These are phyloP conservation scores for Asterella californica DNA, from an alignment of 225 moss, liverwort and hornwort genomes.

Conservation along the genomic window DNA sequence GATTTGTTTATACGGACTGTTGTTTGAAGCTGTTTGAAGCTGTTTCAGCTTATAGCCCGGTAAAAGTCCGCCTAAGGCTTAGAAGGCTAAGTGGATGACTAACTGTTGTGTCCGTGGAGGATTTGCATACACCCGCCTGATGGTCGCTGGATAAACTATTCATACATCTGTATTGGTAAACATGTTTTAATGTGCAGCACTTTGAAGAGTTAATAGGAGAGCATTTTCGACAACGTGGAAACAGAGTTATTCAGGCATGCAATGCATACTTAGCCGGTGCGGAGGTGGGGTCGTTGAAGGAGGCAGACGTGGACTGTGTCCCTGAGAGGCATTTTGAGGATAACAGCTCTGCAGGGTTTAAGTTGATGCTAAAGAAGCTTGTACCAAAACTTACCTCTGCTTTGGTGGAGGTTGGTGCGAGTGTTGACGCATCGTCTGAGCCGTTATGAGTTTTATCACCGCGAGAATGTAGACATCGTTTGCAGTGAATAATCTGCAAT, in stretches of 20 bases:
- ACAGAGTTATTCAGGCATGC: slow-evolving; percentile 62
- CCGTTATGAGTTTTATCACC: slow-evolving; percentile 6
- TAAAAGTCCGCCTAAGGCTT: not conserved
- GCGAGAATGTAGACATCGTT: slow-evolving; percentile 4
- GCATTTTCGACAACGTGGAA: slow-evolving; percentile 68
- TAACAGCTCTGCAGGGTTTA: slow-evolving; percentile 91
- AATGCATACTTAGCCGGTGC: slow-evolving; percentile 83
- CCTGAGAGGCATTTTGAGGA: slow-evolving; percentile 58
- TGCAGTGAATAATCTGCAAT: not conserved
- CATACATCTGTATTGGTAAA: not conserved
- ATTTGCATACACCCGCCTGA: too few species aligned
- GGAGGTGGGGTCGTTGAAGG: slow-evolving; percentile 61
- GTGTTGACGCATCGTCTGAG: slow-evolving; percentile 1
- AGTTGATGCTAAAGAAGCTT: slow-evolving; percentile 89
- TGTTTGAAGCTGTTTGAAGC: too few species aligned
- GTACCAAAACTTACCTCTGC: slow-evolving; percentile 67
- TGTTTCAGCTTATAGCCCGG: too few species aligned
- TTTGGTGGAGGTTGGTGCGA: slow-evolving; percentile 60
- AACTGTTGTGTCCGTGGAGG: not conserved
- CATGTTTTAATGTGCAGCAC: slow-evolving; percentile 88
- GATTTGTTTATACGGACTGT: too few species aligned
- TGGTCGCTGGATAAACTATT: too few species aligned
- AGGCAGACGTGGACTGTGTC: slow-evolving; percentile 47
- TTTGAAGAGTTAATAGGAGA: slow-evolving; percentile 73
- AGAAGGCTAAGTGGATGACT: not conserved